Conservation (phyloP, 1,284 basidiomycete genomes). For the Moniliophthora roreri region DNA sequence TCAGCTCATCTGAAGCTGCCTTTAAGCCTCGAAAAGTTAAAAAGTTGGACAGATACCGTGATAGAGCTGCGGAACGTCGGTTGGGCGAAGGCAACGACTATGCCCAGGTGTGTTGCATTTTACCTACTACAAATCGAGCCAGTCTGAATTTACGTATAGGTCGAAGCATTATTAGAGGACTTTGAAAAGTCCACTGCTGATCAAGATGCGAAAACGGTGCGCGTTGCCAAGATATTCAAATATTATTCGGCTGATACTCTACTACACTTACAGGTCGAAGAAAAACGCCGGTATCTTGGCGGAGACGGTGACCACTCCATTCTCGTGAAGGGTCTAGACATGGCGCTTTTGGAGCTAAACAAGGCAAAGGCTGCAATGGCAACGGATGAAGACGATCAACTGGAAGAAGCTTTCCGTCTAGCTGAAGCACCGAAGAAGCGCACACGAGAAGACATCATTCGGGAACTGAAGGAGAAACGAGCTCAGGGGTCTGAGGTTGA, state of each 20-base stretch:
- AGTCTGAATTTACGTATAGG: too few relatives aligned
- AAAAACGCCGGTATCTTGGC: constrained; percentile 81
- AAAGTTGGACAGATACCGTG: constrained; percentile 62
- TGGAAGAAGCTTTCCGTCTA: constrained; percentile 72
- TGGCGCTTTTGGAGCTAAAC: constrained; percentile 81
- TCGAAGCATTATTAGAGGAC: constrained; percentile 78
- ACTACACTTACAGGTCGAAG: constrained; percentile 56
- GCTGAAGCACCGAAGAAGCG: constrained; percentile 50
- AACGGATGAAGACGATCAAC: constrained; percentile 66
- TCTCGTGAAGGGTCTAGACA: constrained; percentile 89
- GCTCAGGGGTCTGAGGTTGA: constrained; percentile 26
- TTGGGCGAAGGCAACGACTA: constrained; percentile 64
- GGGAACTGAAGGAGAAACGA: constrained; percentile 70
- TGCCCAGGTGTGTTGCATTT: constrained; percentile 49
- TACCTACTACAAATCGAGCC: background rate
- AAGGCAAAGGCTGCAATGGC: constrained; percentile 61
- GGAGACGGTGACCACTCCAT: constrained; percentile 85
- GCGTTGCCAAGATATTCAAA: constrained; percentile 25
- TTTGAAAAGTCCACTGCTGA: constrained; percentile 68
- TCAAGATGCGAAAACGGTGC: constrained; percentile 58
- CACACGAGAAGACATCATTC: constrained; percentile 71
- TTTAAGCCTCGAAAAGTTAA: constrained; percentile 81
- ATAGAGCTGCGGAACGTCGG: constrained; percentile 71
- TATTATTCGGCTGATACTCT: background rate
- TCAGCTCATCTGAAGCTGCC: constrained; percentile 46